Base-by-base conservation (phyloP, 106 monocot species). In the Chionographis japonica region DNA sequence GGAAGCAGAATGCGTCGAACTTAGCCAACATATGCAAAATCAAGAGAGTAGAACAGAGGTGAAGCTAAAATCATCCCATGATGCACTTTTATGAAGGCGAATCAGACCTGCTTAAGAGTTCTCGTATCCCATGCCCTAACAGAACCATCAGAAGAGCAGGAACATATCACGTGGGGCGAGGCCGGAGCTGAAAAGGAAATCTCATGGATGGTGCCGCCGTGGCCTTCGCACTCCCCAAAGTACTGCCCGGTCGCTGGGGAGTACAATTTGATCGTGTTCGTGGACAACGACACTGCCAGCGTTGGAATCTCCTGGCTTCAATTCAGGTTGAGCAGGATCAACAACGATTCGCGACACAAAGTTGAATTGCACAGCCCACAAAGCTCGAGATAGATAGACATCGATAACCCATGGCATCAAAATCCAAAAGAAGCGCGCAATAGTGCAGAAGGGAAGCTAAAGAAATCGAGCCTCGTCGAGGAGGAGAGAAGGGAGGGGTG, bases 101-200 rank as follows among this genome's bases (percentile, higher is more conserved):
- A 43, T 19, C 19, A 62, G 61, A 95, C 95, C 95, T 95, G 86
- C 72, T 92, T 75, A 62, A 86, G 89, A 51, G 64, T 80, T 72
- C 95, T 95, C 6, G 84, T 82, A 51, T 95, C 95, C 95, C 95
- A 95, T 10, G 82, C 80, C 67, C 91, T 86, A n/a, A 92, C 65
- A 52, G 92, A 86, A 4, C 86, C 88, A 72, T 95, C 95, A 10
- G 92, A 84, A 38, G 95, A 95, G 76, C 95, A 95, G 54, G 92
- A 95, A 68, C 84, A 84, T 3, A 95, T 39, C 13, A 86, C 69
- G 68, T 88, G 61, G 0, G 81, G 76, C 6, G 86, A 86, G 0
- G 78, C 57, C 6, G 88, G 91, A 50, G 75, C 75, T 40, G 88
- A 61, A 68, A 86, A 92, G 18, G 82, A 84, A 36, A 97, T 72